A percentile compares a stretch with the other conserved stretches of the same genome.
Evolutionary conservation across 495 filamentous ascomycete genomes (phyloP).

Genomic region (Bryoglossum gracile): DNA sequence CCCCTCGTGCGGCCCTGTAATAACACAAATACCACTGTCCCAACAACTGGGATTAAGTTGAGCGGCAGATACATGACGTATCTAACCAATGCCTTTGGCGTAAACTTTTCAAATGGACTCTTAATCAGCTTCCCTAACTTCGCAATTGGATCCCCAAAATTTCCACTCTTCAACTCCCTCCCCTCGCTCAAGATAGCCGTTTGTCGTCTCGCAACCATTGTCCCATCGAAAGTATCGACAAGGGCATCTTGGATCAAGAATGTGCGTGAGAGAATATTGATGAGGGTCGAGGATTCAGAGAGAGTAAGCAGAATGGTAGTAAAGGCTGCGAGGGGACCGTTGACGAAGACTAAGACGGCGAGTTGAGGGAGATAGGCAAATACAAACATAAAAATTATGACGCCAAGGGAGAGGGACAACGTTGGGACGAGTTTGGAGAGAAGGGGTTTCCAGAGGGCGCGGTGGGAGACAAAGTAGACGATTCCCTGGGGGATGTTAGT

Average conservation of each 20-base stretch:
- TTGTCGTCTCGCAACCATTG: constrained; percentile 51
- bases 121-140: constrained; percentile 68
- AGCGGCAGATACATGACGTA: constrained; percentile 76
- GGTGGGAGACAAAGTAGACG: constrained; percentile 65
- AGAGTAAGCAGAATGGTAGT: constrained; percentile 72
- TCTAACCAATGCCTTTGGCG: constrained; percentile 55
- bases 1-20: constrained; percentile 54
- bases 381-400: constrained; percentile 59
- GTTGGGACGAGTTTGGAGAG: constrained; percentile 61
- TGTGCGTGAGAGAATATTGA: constrained; percentile 62
- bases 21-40: constrained; percentile 70
- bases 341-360: constrained; percentile 70
- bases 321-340: constrained; percentile 75
- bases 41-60: constrained; percentile 84
- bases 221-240: constrained; percentile 87
- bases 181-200: constrained; percentile 58
- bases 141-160: constrained; percentile 47
- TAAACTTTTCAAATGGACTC: constrained; percentile 61
- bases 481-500: constrained; percentile 50
- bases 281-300: constrained; percentile 72
- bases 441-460: constrained; percentile 60
- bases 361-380: constrained; percentile 89
- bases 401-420: constrained; percentile 52
- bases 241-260: constrained; percentile 75
- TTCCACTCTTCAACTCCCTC: constrained; percentile 56